Conservation (phyloP, 2,329 filamentous ascomycete species). For the Aschersonia sp. region DNA sequence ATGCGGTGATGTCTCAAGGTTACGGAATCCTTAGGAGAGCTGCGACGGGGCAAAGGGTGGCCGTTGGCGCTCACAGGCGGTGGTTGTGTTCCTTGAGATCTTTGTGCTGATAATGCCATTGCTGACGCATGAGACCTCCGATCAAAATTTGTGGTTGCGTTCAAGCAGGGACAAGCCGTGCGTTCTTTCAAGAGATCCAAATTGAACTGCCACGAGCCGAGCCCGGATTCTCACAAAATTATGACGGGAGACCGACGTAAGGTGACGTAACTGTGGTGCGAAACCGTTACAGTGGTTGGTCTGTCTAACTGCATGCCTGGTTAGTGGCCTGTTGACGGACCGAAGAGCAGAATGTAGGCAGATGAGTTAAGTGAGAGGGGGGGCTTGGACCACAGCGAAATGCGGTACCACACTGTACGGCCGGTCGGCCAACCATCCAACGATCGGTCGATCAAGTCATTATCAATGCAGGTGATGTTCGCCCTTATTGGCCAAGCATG, state of each 20-base stretch:
- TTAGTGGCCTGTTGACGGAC: neutral
- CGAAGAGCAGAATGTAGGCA: neutral
- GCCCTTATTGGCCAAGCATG: no score
- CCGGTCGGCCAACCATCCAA: neutral
- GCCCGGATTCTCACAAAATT: neutral
- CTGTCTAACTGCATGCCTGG: neutral
- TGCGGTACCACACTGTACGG: neutral
- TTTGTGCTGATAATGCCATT: conserved; percentile 16
- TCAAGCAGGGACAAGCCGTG: neutral
- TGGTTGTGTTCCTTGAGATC: conserved; percentile 11
- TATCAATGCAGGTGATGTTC: no score
- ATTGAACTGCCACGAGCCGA: neutral
- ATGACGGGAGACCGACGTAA: neutral
- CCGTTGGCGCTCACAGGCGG: conserved; percentile 14
- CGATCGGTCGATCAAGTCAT: no score
- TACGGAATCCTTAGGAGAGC: conserved; percentile 29
- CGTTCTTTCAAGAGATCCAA: neutral
- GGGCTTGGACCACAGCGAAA: neutral
- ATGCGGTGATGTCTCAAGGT: conserved; percentile 31
- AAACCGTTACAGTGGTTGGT: neutral
- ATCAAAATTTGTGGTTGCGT: neutral
- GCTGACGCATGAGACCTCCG: conserved; percentile 6
- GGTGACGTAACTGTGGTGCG: conserved; percentile 2
- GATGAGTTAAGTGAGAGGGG: neutral
- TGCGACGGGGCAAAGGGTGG: conserved; percentile 28